Evolutionary conservation across 2,329 filamentous ascomycete species (phyloP).

Genomic region (Pseudogymnoascus sp.): DNA sequence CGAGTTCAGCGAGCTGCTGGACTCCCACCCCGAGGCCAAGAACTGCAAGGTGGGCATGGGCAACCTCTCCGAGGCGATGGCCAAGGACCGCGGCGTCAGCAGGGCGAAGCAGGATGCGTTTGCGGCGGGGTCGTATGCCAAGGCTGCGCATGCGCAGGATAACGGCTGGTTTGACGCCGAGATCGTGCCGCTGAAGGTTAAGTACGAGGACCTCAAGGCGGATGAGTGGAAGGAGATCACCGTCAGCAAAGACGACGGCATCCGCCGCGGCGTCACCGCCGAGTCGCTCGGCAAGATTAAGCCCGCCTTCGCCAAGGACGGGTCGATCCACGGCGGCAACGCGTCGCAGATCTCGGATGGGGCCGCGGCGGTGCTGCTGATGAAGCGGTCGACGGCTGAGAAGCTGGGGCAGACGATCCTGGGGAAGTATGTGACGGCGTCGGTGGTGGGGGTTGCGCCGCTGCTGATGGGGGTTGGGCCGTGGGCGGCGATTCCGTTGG

Average conservation of each 20-base stretch:
- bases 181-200: slow-evolving; percentile 77
- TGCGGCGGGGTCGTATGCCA: slow-evolving; percentile 85
- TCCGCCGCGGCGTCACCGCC: slow-evolving; percentile 74
- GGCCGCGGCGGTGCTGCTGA: slow-evolving; percentile 87
- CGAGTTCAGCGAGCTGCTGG: slow-evolving; percentile 86
- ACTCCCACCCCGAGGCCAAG: slow-evolving; percentile 69
- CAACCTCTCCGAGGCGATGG: slow-evolving; percentile 88
- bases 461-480: slow-evolving; percentile 94
- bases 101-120: slow-evolving; percentile 81
- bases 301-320: slow-evolving; percentile 83
- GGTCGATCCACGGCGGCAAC: slow-evolving; percentile 92
- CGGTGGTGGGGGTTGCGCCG: slow-evolving; percentile 80
- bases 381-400: slow-evolving; percentile 89
- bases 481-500: slow-evolving; percentile 91
- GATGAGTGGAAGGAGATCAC: slow-evolving; percentile 76
- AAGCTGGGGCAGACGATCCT: slow-evolving; percentile 79
- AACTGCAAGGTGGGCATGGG: slow-evolving; percentile 99
- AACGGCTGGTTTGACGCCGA: slow-evolving; percentile 88
- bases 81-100: slow-evolving; percentile 66
- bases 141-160: slow-evolving; percentile 77
- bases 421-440: slow-evolving; percentile 83
- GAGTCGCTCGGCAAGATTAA: slow-evolving; percentile 88
- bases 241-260: slow-evolving; percentile 78
- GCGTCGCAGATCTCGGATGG: slow-evolving; percentile 94
- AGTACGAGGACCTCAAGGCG: slow-evolving; percentile 84